These are phyloP conservation scores for Aspergillus ochraceus DNA, from an alignment of 2,329 filamentous ascomycete species.

Conservation along the genomic window DNA sequence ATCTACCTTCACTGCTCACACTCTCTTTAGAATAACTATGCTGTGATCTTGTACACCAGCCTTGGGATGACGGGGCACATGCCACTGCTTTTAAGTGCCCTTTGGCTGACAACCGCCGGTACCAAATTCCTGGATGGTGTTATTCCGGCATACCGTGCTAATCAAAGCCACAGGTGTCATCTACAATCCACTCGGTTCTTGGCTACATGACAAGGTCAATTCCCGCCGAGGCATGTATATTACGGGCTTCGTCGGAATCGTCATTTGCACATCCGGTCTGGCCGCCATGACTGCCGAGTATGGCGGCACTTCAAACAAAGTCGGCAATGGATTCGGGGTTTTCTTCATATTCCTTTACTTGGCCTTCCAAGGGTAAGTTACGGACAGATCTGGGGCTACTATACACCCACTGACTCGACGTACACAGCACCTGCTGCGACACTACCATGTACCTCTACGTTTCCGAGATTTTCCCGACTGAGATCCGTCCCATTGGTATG, in stretches of 20 bases:
- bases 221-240: slow-evolving; percentile 45
- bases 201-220: slow-evolving; percentile 39
- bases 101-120: slow-evolving; percentile 50
- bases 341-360: slow-evolving; percentile 49
- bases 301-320: slow-evolving; percentile 39
- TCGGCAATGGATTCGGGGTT: slow-evolving; percentile 44
- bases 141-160: background rate
- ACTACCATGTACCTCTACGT: slow-evolving; percentile 51
- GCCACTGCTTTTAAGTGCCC: slow-evolving; percentile 46
- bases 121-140: too few relatives aligned
- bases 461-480: slow-evolving; percentile 50
- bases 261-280: slow-evolving; percentile 43
- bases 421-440: slow-evolving; percentile 44
- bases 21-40: slow-evolving; percentile 46
- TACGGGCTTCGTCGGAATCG: slow-evolving; percentile 42
- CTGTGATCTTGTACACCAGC: slow-evolving; percentile 45
- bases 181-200: slow-evolving; percentile 38
- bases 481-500: slow-evolving; percentile 54
- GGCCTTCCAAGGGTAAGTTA: slow-evolving; percentile 48
- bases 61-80: slow-evolving; percentile 45
- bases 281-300: slow-evolving; percentile 40
- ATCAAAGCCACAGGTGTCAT: slow-evolving; percentile 37
- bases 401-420: slow-evolving; percentile 9
- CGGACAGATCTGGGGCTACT: too few relatives aligned
- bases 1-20: background rate